phyloP scores from a whole-genome alignment of 2,329 filamentous ascomycete genomes.

The Penicillium brevicompactum region DNA sequence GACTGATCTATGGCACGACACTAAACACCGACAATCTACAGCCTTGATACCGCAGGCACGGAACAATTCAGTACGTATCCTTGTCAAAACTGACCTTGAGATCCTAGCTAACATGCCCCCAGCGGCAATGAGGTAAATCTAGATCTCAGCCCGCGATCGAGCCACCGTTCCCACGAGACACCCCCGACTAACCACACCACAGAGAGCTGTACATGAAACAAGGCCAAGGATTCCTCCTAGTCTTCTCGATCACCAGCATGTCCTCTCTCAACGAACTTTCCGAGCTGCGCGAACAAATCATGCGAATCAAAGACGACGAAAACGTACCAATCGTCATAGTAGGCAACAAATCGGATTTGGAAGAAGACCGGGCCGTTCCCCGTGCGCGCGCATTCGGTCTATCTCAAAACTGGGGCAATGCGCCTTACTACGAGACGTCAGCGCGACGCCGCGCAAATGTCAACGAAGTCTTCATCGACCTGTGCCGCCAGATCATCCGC shows the following conservation, averaged over 20 bases:
- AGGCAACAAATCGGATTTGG: slow-evolving; percentile 87
- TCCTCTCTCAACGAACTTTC: slow-evolving; percentile 81
- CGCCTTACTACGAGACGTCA: slow-evolving; percentile 89
- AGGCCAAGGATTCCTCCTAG: slow-evolving; percentile 85
- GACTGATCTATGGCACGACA: slow-evolving; percentile 9
- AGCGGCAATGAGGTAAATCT: slow-evolving; percentile 61
- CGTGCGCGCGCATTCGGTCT: slow-evolving; percentile 79
- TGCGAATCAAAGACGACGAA: slow-evolving; percentile 86
- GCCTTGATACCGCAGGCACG: slow-evolving; percentile 85
- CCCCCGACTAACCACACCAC: slow-evolving; percentile 27
- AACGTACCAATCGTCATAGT: slow-evolving; percentile 86
- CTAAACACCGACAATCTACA: slow-evolving; percentile 45
- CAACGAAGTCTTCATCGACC: slow-evolving; percentile 83
- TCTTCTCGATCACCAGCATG: slow-evolving; percentile 86
- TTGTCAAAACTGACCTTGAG: background rate
- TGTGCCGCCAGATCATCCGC: slow-evolving; percentile 80
- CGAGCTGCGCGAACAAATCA: slow-evolving; percentile 83
- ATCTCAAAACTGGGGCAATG: slow-evolving; percentile 82
- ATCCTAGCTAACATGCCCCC: slow-evolving; percentile 18
- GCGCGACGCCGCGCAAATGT: slow-evolving; percentile 83
- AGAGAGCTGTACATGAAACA: slow-evolving; percentile 91
- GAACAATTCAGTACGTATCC: slow-evolving; percentile 80
- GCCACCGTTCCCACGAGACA: background rate
- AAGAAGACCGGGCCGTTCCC: slow-evolving; percentile 79
- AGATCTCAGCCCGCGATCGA: background rate